Conservation (phyloP, 2,329 filamentous ascomycete genomes). For the Aureobasidium sp. region DNA sequence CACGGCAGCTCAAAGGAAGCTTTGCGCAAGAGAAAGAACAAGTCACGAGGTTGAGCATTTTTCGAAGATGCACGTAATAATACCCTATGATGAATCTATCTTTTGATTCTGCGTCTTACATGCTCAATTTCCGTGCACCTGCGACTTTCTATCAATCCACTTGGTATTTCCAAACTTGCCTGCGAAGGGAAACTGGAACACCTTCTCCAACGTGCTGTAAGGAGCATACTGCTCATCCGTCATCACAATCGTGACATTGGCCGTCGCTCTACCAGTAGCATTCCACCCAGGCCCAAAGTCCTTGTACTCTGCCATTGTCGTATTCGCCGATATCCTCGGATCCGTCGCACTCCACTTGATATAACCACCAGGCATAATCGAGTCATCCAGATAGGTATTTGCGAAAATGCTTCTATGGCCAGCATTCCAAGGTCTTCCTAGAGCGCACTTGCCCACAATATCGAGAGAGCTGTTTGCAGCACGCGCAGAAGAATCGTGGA, state of each 20-base stretch:
- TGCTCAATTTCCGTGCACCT: conserved; percentile 3
- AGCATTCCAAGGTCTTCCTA: conserved; percentile 56
- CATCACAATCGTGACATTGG: conserved; percentile 40
- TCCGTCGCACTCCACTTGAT: conserved; percentile 43
- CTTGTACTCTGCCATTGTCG: conserved; percentile 50
- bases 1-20: conserved; percentile 9
- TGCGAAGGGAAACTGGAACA: conserved; percentile 40
- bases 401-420: conserved; percentile 51
- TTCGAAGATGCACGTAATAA: not conserved
- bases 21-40: conserved; percentile 10
- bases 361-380: conserved; percentile 47
- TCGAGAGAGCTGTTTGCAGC: conserved; percentile 45
- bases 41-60: not conserved
- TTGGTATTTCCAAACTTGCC: conserved; percentile 37
- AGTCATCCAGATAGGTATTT: conserved; percentile 46
- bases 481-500: conserved; percentile 46
- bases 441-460: conserved; percentile 43
- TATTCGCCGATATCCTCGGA: conserved; percentile 34
- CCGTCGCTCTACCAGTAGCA: conserved; percentile 34
- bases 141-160: conserved; percentile 39
- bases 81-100: not conserved
- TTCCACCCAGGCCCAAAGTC: conserved; percentile 48
- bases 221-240: conserved; percentile 29
- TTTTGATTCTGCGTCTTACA: not conserved
- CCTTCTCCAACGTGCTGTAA: conserved; percentile 34